Evolutionary conservation across 2,329 filamentous ascomycete genomes (phyloP), one percentile per base, ranked within the genome.

Genomic region (Trichoderma sp.): DNA sequence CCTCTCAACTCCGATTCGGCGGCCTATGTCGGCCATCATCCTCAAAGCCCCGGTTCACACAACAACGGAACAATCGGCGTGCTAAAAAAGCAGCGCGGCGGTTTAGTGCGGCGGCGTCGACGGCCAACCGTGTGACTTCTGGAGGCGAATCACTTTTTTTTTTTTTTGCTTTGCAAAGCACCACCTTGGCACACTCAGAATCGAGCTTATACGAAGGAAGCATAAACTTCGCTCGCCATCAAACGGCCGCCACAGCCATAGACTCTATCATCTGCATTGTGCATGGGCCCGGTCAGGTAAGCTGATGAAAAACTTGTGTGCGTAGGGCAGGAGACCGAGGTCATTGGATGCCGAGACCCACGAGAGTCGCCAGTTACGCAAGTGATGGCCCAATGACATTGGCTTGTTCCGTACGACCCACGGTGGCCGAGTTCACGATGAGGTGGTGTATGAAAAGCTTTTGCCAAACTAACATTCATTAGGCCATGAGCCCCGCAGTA

Each of bases 401-500:
- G 52, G 27, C 19, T 34, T 64, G n/a, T 52, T 29, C 35, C 29
- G 27, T 52, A 34, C 53, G 59, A 68, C 66, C 66, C 66, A 68
- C 59, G 59, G 50, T 53, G 53, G 54, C 52, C 37, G 45, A 68
- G 59, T 58, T 64, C 66, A 68, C 42, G 59, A 64, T 64, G 66
- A 57, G 66, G 58, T 68, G 66, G 66, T 68, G 66, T 68, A 61
- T 34, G 66, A 68, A 68, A 68, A 68, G 66, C 66, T 68, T 67
- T 68, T 68, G 60, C 57, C 52, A 45, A 52, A 52, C 59, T 64
- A 68, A 61, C 66, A 68, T 45, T 34, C 37, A 42, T 59, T 64
- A 64, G 59, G 64, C 45, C 57, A 15, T 39, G 42, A 58, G 66
- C 66, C 66, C 66, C 66, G 66, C 66, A 68, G 39, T 64, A 58